Conservation (phyloP, 257 asterid genomes). For the Solanum rostratum region DNA sequence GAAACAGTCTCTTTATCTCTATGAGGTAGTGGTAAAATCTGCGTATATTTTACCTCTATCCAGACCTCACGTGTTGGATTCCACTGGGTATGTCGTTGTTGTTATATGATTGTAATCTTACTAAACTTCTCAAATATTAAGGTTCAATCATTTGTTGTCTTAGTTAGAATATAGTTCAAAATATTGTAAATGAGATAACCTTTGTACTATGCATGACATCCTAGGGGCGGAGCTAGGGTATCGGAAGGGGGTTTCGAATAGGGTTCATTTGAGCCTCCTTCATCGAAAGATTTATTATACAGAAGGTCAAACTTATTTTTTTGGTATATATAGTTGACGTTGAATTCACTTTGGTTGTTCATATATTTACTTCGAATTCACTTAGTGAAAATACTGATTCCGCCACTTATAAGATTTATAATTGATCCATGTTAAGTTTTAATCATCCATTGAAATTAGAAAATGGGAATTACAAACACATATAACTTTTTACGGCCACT, state of each 20-base stretch:
- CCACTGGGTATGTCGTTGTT: too few relatives aligned
- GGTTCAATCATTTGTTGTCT: not conserved
- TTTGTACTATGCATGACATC: not conserved
- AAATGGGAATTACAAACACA: not conserved
- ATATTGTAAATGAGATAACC: not conserved
- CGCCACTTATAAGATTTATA: not conserved
- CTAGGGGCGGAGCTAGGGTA: not conserved
- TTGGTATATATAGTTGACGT: not conserved
- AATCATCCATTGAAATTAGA: not conserved
- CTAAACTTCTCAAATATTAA: not conserved
- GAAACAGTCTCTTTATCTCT: too few relatives aligned
- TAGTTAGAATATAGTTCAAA: not conserved
- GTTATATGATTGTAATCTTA: not conserved
- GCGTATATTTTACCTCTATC: too few relatives aligned
- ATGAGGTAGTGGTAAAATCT: too few relatives aligned
- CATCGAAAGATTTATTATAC: not conserved
- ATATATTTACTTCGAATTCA: not conserved
- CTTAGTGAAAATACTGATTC: not conserved
- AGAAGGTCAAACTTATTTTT: not conserved
- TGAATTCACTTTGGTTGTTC: not conserved
- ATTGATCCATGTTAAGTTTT: not conserved
- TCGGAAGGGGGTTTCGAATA: not conserved
- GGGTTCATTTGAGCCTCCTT: not conserved
- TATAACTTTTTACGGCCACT: not conserved
- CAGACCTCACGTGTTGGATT: too few relatives aligned